Evolutionary conservation across 2,329 filamentous ascomycete genomes (phyloP).

Genomic region (Phaeosphaeriaceae sp.): DNA sequence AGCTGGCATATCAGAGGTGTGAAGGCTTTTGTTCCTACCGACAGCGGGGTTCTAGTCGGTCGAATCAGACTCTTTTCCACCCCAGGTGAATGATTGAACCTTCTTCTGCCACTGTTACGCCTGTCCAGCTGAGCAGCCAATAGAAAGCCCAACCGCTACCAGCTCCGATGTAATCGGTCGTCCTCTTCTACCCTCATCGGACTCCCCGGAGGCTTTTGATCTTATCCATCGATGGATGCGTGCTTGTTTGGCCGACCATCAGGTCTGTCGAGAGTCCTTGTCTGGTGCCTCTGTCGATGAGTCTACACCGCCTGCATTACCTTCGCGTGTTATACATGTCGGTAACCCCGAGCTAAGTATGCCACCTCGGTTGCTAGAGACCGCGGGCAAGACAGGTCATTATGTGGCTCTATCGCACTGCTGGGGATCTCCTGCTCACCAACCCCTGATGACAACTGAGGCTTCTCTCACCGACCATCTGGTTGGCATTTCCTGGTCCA

Average conservation of each 20-base stretch:
- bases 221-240: constrained; percentile 26
- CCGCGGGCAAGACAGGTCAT: constrained; percentile 14
- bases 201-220: constrained; percentile 28
- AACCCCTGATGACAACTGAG: constrained; percentile 27
- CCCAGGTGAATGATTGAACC: constrained; percentile 13
- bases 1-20: constrained; percentile 21
- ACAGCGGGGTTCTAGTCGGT: constrained; percentile 21
- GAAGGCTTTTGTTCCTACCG: constrained; percentile 25
- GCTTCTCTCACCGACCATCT: constrained; percentile 16
- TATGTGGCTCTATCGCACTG: constrained; percentile 30
- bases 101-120: not conserved
- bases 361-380: constrained; percentile 23
- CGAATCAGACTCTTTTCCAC: constrained; percentile 25
- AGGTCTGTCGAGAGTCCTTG: constrained; percentile 21
- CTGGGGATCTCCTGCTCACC: constrained; percentile 21
- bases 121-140: constrained; percentile 19
- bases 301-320: constrained; percentile 20
- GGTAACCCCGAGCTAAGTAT: constrained; percentile 12
- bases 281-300: constrained; percentile 22
- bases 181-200: constrained; percentile 24
- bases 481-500: constrained; percentile 11
- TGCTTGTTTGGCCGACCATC: constrained; percentile 22
- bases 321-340: constrained; percentile 25
- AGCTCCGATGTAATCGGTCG: constrained; percentile 27
- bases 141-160: constrained; percentile 23